Base-by-base conservation (phyloP, 2,329 filamentous ascomycete genomes). In the Penicillium sp. region DNA sequence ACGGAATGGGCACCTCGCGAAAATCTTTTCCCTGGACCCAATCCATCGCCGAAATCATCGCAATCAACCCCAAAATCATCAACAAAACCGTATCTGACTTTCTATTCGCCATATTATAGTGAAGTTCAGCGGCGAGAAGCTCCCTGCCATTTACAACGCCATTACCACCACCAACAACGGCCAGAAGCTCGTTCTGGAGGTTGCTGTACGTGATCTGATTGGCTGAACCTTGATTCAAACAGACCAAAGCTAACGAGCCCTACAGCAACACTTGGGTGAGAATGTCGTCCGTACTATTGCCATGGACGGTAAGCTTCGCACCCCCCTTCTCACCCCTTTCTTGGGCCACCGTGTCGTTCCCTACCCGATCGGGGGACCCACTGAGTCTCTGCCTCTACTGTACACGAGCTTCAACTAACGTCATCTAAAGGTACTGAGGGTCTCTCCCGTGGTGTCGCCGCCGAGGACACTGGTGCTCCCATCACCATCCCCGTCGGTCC, bases 231-330 rank as follows among this genome's bases (percentile, higher is more conserved):
- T n/a, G n/a, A n/a, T n/a, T n/a, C n/a, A n/a, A n/a, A n/a, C n/a
- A 48, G 17, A 21, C 29, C 17, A 29, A 52, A 53, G 55, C 59
- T 67, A 61, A 63, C 57, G 31, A 39, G 8, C 45, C 32, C 29
- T 51, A 62, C 66, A 96, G 89, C 93, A 98, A 96, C 93, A 97
- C 84, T 79, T 98, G 76, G 93, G 93, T 79, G 88, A 98, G 81
- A 95, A 88, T 81, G 88, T 96, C 72, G 93, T 98, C 75, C 85
- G 93, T 76, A 95, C 88, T 77, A 98, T 98, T 95, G 93, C 93
- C 77, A 98, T 98, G 93, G 93, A 98, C 78, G 93, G 91, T 94
- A 84, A 75, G 82, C 73, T 60, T 49, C 37, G 44, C 35, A 43
- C 45, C 29, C 35, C 45, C 29, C 45, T 38, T 45, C 44, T 29